Base-by-base conservation (phyloP, 176 grass and related monocot species). In the Metroxylon sagu region DNA sequence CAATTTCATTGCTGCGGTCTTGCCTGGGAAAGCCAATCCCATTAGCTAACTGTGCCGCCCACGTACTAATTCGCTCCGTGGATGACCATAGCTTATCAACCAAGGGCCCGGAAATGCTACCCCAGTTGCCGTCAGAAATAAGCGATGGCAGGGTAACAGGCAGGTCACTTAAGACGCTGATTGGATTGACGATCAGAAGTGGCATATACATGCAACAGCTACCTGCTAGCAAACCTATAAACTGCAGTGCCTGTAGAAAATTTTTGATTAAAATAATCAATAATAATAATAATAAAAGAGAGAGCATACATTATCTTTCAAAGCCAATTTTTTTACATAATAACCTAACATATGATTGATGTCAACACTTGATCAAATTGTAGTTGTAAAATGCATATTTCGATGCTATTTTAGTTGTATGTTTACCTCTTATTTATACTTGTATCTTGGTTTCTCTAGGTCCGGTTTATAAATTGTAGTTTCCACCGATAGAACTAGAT, bases 181-280 rank as follows among this genome's bases (percentile, higher is more conserved):
- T 83, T 27, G 75, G 79, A 78, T 88, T 78, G 52, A 88, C 66
- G 51, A 80, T 56, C 29, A 97, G 87, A 83, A 97, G 81, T 5
- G 84, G 93, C 87, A 91, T 91, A 68, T 91, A 97, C 26, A 74
- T 63, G 65, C 83, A 97, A 59, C 83, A 90, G 66, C 79, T 76
- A 49, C 84, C 76, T 66, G 75, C 88, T 31, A 97, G 75, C 61
- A 97, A 65, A 70, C 84, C 87, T 58, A 88, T 51, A 80, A 97
- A 92, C 30, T 63, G 48, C 23, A 97, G 60, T 18, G 67, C 81
- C 87, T 97, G 83, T 65, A 89, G 71, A 43, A 52, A 5, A 43
- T 10, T 18, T 19, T 54, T 54, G 19, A 54, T 18, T 19, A 62
- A n/a, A n/a, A n/a, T n/a, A n/a, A n/a, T n/a, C n/a, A n/a, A n/a